phyloP scores from a whole-genome alignment of 129 eudicot species.

The Tanacetum coccineum region DNA sequence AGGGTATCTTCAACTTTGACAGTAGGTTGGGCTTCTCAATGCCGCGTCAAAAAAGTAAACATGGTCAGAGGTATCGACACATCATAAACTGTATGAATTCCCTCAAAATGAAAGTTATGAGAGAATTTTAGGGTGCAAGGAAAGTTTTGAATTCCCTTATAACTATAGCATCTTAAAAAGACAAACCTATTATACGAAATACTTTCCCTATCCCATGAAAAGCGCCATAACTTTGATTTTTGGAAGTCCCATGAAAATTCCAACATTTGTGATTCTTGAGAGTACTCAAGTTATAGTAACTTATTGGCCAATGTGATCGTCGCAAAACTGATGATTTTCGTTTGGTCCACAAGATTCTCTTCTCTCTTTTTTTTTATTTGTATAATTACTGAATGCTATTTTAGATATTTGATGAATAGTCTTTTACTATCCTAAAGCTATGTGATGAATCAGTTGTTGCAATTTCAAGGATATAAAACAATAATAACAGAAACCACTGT shows the following conservation, averaged over 20 bases:
- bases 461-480: not conserved
- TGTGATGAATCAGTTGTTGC: not conserved
- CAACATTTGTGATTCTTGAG: constrained; percentile 11
- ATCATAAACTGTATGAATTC: too few species aligned
- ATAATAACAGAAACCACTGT: not conserved
- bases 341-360: not conserved
- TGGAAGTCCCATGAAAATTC: constrained; percentile 7
- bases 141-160: too few species aligned
- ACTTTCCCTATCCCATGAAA: too few species aligned
- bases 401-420: not conserved
- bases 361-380: too few species aligned
- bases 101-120: too few species aligned
- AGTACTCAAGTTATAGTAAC: constrained; percentile 1
- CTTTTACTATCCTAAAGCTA: not conserved
- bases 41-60: too few species aligned
- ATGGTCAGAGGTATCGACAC: too few species aligned
- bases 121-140: too few species aligned
- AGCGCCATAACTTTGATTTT: too few species aligned
- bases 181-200: not conserved
- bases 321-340: not conserved
- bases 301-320: not conserved
- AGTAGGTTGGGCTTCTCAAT: too few species aligned
- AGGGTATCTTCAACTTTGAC: too few species aligned
- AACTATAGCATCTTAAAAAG: not conserved
- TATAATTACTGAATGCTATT: not conserved